Evolutionary conservation across 2,329 filamentous ascomycete species (phyloP), one percentile per base, ranked within the genome.

Genomic region (Knufia fluminis): DNA sequence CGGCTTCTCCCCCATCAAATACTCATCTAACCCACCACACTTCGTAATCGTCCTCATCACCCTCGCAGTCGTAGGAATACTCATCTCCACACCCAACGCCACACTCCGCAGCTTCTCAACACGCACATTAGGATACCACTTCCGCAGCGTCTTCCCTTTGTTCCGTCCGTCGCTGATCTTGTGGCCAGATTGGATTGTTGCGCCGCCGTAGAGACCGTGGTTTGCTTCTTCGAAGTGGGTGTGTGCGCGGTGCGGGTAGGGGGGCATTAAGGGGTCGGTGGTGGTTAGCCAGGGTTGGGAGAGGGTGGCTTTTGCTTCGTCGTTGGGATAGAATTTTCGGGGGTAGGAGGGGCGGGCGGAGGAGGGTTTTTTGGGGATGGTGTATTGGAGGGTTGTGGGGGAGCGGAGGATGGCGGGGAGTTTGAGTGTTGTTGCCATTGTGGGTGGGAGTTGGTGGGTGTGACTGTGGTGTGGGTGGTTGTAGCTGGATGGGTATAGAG

Each of bases 11-110:
- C 88, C 89, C 36, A 95, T 74, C 40, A 98, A 73, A 70, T 98
- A 98, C 62, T 89, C 82, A 67, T 98, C 92, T 56, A 98, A 74
- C 6, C 92, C 89, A 52, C 91, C 91, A 54, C 84, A 80, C 64
- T 89, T 91, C 64, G 87, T 82, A 62, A 97, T 86, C 31, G 72
- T 74, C 45, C 72, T 62, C 58, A 73, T 55, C 24, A 70, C 69
- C 45, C 68, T 64, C 48, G 67, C 66, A 8, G 69, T 71, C 26
- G 73, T 66, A 53, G 71, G 72, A 47, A 75, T 64, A 46, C 61
- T 66, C n/a, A 75, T 59, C 16, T 66, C 61, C 39, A 67, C 59
- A 7, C 61, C 64, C 26, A 75, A 62, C 1, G 69, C 69, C 16
- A 71, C 66, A 44, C 68, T 71, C 50, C 62, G 66, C 9, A 75